Base-by-base conservation (phyloP, 129 eudicot genomes). In the Arctium minus region DNA sequence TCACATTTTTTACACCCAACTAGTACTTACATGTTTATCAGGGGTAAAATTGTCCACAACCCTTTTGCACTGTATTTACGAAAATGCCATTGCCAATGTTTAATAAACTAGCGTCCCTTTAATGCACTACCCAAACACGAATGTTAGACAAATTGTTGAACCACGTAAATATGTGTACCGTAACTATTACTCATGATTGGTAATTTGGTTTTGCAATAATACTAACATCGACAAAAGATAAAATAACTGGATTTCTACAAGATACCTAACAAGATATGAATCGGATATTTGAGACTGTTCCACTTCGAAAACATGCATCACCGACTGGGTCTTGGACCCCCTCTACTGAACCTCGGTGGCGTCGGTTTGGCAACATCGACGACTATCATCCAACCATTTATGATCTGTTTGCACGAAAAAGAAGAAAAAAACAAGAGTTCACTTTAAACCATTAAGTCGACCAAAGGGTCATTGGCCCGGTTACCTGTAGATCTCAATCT, bases 301-400 rank as follows among this genome's bases (percentile, higher is more conserved):
- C 44, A 22, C 37, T 74, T 72, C 65, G 37, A 32, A 75, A 17
- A 36, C 17, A 68, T 4, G 30, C 37, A 12, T 82, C 81, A 85
- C 15, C 64, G 53, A 31, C 84, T 15, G 53, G 85, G 74, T 88
- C 91, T 81, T 3, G 91, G 89, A 37, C 87, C 91, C 70, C 92
- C 92, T 75, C 88, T 89, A 80, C 80, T 87, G 89, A 80, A 88
- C 78, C 86, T 91, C 40, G 93, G 94, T 13, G 96, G 97, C 70
- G 81, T 93, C 65, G 80, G 88, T 89, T 84, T 91, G 53, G 99
- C 99, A 85, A 92, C 97, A 82, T 96, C 99, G 40, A 96, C 99
- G 3, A 91, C 92, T 53, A 96, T 96, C 99, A 93, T 90, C 99
- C 99, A 96, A 64, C 99, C 99, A 79, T 93, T 96, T 68, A 96